phyloP scores from a whole-genome alignment of 768 basidiomycete genomes.

The Cytidiella melzeri region DNA sequence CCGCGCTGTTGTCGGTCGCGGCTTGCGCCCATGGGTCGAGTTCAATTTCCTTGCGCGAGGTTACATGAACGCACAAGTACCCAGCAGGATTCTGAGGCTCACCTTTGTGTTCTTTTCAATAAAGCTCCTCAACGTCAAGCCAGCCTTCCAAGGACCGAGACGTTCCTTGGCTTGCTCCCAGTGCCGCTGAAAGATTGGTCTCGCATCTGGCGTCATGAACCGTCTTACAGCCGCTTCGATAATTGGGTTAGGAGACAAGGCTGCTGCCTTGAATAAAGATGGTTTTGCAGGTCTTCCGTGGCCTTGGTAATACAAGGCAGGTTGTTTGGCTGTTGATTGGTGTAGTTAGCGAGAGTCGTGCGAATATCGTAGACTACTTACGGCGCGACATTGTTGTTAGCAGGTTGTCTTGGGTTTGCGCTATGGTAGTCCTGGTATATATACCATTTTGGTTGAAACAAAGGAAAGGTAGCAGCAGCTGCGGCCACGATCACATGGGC shows the following conservation, averaged over 20 bases:
- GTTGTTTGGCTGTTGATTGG: background rate
- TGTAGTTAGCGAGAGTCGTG: too few species aligned
- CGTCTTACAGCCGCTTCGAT: slow-evolving; percentile 4
- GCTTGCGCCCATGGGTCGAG: slow-evolving; percentile 8
- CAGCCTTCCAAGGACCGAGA: slow-evolving; percentile 7
- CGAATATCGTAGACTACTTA: too few species aligned
- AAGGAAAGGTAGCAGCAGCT: too few species aligned
- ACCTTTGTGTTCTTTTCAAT: slow-evolving; percentile 9
- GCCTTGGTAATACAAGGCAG: background rate
- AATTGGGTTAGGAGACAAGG: slow-evolving; percentile 1
- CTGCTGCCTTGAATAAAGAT: background rate
- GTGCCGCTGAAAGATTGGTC: slow-evolving; percentile 6
- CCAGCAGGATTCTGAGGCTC: background rate
- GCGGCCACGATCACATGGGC: too few species aligned
- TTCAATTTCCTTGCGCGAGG: slow-evolving; percentile 3
- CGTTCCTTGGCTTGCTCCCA: slow-evolving; percentile 9
- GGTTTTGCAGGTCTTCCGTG: background rate
- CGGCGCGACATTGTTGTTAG: too few species aligned
- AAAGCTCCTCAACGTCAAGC: slow-evolving; percentile 4
- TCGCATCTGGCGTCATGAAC: slow-evolving; percentile 5
- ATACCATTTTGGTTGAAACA: too few species aligned
- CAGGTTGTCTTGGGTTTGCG: too few species aligned
- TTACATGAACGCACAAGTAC: background rate
- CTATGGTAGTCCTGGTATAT: too few species aligned
- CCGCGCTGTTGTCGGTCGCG: background rate